phyloP scores from a whole-genome alignment of 1,284 basidiomycete genomes.

The Meripilus lineatus region DNA sequence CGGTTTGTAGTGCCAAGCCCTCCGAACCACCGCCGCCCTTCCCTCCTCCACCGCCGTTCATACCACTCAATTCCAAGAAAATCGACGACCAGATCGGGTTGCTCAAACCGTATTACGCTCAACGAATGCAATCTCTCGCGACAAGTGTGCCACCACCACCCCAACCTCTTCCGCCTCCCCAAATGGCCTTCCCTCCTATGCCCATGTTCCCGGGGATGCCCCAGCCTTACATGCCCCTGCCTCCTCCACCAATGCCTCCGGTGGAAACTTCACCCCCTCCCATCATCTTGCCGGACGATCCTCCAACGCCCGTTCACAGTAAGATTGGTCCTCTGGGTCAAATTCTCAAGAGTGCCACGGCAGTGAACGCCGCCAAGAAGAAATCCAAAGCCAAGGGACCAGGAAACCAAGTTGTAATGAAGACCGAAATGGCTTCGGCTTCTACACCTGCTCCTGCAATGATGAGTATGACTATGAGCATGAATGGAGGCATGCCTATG shows the following conservation, averaged over 20 bases:
- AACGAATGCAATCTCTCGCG: conserved; percentile 46
- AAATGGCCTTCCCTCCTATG: background rate
- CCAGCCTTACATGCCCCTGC: background rate
- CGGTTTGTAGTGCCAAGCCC: conserved; percentile 44
- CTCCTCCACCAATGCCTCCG: background rate
- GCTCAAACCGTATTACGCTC: conserved; percentile 72
- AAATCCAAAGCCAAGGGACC: conserved; percentile 34
- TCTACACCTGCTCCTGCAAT: background rate
- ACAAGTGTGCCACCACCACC: conserved; percentile 15
- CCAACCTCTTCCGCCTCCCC: conserved; percentile 7
- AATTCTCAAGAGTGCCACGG: conserved; percentile 27
- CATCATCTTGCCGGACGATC: conserved; percentile 56
- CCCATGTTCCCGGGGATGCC: background rate
- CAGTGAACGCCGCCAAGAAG: conserved; percentile 25
- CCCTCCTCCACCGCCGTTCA: conserved; percentile 77
- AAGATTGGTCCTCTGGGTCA: conserved; percentile 78
- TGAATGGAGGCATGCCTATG: background rate
- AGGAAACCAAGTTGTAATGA: background rate
- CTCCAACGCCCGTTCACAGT: conserved; percentile 46
- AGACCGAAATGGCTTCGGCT: background rate
- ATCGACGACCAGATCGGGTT: conserved; percentile 82
- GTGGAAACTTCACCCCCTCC: conserved; percentile 11
- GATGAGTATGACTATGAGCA: background rate
- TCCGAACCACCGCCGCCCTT: conserved; percentile 84
- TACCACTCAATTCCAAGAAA: conserved; percentile 60